Evolutionary conservation across 441 rosid genomes (phyloP), one percentile per base, ranked within the genome.

Genomic region (Erodium moschatum): DNA sequence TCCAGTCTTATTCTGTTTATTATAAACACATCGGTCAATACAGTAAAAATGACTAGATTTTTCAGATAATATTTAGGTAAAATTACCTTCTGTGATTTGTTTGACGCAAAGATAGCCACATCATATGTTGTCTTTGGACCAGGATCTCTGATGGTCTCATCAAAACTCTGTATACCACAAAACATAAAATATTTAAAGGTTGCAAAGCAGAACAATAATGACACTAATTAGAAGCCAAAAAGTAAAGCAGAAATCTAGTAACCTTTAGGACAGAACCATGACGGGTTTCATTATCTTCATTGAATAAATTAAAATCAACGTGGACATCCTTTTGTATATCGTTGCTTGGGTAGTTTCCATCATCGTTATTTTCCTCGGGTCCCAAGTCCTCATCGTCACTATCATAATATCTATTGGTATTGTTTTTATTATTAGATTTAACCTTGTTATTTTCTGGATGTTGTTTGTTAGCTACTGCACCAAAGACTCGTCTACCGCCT

Each of bases 401-500:
- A 64, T 83, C 93, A 81, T 90, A 80, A 69, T 78, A 54, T 54
- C 61, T 80, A 70, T 79, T 83, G 70, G 79, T 5, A 33, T 33
- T 81, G 62, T 4, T 40, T 6, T 68, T 77, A 69, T 84, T 78
- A 70, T 86, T 77, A 44, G 79, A 72, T 67, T 78, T 81, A 58
- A 54, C 74, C 72, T 74, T 79, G 48, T 73, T 69, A 61, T 35
- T 80, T 70, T 76, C 80, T 65, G 74, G 69, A 71, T 15, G 81
- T 72, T 85, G 83, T 29, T 62, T 79, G 73, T 76, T 81, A 54
- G 87, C 76, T 35, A 80, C 78, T 15, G 61, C 20, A 72, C 98
- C 96, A 75, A 93, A 93, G 65, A 86, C 85, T 83, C 85, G 88
- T 84, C 87, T 87, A 67, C 98, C 97, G 78, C 85, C 82, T 65